phyloP scores from a whole-genome alignment of 148 eudicot genomes.

The Rheum nobile region DNA sequence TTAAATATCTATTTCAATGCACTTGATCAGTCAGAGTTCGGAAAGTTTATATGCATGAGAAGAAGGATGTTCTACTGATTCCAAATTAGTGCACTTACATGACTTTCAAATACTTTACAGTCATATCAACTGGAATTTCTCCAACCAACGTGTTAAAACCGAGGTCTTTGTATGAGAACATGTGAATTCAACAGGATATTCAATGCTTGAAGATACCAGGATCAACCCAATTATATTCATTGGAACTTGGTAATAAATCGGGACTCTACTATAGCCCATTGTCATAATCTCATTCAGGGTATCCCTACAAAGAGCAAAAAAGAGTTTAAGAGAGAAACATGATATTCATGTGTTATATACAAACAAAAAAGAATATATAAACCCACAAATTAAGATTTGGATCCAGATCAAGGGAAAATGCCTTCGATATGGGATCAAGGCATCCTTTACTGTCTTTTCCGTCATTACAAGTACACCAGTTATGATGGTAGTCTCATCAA shows the following conservation, averaged over 20 bases:
- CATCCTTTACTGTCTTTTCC: slow-evolving; percentile 92
- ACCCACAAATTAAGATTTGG: too few species aligned
- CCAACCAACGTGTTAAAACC: slow-evolving; percentile 61
- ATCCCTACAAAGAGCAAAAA: too few species aligned
- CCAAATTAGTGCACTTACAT: slow-evolving; percentile 37
- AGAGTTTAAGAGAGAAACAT: too few species aligned
- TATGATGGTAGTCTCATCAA: slow-evolving; percentile 92
- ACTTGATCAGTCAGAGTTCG: background rate
- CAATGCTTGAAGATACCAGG: too few species aligned
- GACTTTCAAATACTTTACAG: slow-evolving; percentile 30
- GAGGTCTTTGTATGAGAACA: slow-evolving; percentile 63
- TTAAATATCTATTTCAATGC: slow-evolving; percentile 35
- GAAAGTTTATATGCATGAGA: background rate
- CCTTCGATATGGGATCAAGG: slow-evolving; percentile 94
- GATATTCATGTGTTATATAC: too few species aligned
- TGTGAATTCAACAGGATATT: too few species aligned
- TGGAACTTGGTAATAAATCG: too few species aligned
- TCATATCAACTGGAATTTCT: slow-evolving; percentile 34
- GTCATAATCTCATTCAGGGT: too few species aligned
- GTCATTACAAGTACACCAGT: slow-evolving; percentile 85
- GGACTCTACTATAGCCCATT: too few species aligned
- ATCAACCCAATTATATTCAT: too few species aligned
- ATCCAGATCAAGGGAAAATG: too few species aligned
- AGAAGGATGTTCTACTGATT: background rate
- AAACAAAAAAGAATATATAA: too few species aligned